phyloP scores from a whole-genome alignment of 148 eudicot species.

The Pouteria glomerata region DNA sequence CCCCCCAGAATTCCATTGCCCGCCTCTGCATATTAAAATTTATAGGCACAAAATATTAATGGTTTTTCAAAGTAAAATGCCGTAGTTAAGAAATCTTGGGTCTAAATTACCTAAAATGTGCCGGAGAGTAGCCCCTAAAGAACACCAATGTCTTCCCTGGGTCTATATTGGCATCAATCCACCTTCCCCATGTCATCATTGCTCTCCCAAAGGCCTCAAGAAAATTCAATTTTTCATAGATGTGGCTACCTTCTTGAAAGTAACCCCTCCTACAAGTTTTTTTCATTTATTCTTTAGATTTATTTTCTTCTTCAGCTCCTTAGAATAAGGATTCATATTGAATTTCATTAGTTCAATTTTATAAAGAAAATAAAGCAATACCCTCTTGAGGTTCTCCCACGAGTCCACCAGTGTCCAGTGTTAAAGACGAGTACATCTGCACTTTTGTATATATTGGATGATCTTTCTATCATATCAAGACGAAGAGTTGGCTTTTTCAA shows the following conservation, averaged over 20 bases:
- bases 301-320: background rate
- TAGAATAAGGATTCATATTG: background rate
- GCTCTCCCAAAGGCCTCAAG: conserved; percentile 63
- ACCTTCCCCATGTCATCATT: conserved; percentile 71
- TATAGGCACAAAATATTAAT: background rate
- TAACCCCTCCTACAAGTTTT: conserved; percentile 47
- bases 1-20: conserved; percentile 33
- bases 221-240: conserved; percentile 47
- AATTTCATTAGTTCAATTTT: background rate
- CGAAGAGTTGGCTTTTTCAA: conserved; percentile 55
- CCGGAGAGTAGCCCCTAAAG: conserved; percentile 65
- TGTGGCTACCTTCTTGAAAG: conserved; percentile 78
- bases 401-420: conserved; percentile 93
- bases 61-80: background rate
- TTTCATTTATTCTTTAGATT: background rate
- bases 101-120: conserved; percentile 64
- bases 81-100: background rate
- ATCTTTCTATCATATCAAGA: conserved; percentile 51
- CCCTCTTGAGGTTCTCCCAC: conserved; percentile 65
- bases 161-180: conserved; percentile 61
- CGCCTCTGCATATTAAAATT: conserved; percentile 35
- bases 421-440: conserved; percentile 77
- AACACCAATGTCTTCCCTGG: conserved; percentile 51
- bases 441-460: conserved; percentile 40
- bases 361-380: conserved; percentile 17